Conservation (phyloP, 1,284 basidiomycete genomes). For the Ceratobasidium sp. region DNA sequence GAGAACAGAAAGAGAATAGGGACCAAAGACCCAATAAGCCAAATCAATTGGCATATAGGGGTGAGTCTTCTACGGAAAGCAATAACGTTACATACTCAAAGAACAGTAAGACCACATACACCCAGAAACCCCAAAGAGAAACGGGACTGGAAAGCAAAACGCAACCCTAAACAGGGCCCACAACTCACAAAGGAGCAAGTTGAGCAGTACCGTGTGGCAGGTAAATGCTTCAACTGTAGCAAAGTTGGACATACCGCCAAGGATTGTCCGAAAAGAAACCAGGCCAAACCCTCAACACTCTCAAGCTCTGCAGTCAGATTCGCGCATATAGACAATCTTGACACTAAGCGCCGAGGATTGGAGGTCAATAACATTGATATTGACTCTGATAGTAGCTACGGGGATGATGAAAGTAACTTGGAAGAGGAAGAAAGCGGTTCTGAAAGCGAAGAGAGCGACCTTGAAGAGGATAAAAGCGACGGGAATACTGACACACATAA, state of each 20-base stretch:
- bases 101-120: no score
- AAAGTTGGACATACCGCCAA: conserved; percentile 23
- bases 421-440: background rate
- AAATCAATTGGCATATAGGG: background rate
- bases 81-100: background rate
- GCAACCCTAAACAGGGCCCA: no score
- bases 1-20: background rate
- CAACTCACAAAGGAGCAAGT: conserved; percentile 4
- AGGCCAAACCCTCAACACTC: background rate
- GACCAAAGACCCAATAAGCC: background rate
- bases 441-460: no score
- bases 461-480: no score
- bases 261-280: conserved; percentile 42
- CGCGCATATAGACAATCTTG: background rate
- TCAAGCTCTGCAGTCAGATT: background rate
- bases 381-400: background rate
- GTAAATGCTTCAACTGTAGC: conserved; percentile 43
- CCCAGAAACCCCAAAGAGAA: no score
- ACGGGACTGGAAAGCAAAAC: no score
- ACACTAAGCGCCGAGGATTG: background rate
- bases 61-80: background rate
- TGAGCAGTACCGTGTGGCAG: conserved; percentile 35
- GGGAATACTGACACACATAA: no score
- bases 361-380: background rate
- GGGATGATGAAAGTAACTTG: background rate